These are phyloP conservation scores for Endocarpon pusillum DNA, from an alignment of 495 filamentous ascomycete genomes.

Conservation along the genomic window DNA sequence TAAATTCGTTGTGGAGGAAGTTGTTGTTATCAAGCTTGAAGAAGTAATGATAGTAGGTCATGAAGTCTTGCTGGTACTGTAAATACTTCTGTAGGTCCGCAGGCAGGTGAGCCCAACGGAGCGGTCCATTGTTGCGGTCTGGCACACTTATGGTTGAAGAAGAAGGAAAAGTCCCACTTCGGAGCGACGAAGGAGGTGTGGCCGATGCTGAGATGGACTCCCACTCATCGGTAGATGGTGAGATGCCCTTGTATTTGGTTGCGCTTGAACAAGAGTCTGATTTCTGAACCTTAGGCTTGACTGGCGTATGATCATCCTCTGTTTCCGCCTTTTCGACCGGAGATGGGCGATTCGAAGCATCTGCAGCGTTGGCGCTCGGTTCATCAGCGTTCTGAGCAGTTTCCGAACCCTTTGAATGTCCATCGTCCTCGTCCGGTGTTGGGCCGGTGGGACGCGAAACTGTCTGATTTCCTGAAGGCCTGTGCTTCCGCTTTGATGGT, in stretches of 20 bases:
- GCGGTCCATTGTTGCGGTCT: slow-evolving; percentile 4
- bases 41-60: slow-evolving; percentile 69
- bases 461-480: slow-evolving; percentile 26
- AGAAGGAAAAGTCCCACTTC: slow-evolving; percentile 5
- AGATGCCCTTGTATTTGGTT: slow-evolving; percentile 22
- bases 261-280: slow-evolving; percentile 21
- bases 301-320: slow-evolving; percentile 19
- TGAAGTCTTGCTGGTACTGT: slow-evolving; percentile 52
- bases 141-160: slow-evolving; percentile 6
- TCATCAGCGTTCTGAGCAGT: slow-evolving; percentile 54
- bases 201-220: slow-evolving; percentile 3
- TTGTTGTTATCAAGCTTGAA: slow-evolving; percentile 45
- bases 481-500: slow-evolving; percentile 23
- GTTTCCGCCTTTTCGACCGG: slow-evolving; percentile 12
- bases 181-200: slow-evolving; percentile 3
- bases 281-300: slow-evolving; percentile 24
- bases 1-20: slow-evolving; percentile 55
- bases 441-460: slow-evolving; percentile 27
- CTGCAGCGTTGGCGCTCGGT: slow-evolving; percentile 14
- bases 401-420: slow-evolving; percentile 33
- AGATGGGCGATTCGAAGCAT: slow-evolving; percentile 10
- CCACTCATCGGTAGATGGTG: slow-evolving; percentile 27
- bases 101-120: slow-evolving; percentile 19
- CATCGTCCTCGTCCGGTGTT: slow-evolving; percentile 31
- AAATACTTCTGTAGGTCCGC: slow-evolving; percentile 32